These are phyloP conservation scores for Phialophora macrospora DNA, from an alignment of 2,329 filamentous ascomycete genomes.

Conservation along the genomic window DNA sequence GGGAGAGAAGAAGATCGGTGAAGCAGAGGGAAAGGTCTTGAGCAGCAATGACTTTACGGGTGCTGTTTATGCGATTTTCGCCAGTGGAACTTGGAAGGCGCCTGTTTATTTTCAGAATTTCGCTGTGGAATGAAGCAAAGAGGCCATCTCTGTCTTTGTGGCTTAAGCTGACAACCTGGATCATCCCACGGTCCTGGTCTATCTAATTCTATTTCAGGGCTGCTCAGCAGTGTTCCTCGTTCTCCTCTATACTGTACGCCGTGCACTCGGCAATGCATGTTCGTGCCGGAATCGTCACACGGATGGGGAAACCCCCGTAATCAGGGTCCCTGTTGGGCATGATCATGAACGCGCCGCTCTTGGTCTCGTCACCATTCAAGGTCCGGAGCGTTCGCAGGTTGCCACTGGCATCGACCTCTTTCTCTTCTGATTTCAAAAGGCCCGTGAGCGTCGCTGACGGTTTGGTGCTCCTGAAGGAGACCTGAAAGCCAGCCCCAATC, in stretches of 20 bases:
- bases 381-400: conserved; percentile 46
- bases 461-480: conserved; percentile 38
- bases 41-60: no score
- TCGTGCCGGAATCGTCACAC: conserved; percentile 58
- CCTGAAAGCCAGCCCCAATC: conserved; percentile 54
- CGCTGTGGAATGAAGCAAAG: no score
- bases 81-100: no score
- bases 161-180: no score
- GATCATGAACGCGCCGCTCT: conserved; percentile 55
- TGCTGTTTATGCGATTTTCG: no score
- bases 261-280: not conserved
- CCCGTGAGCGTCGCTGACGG: not conserved
- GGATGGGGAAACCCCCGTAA: conserved; percentile 62
- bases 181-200: no score
- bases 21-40: no score
- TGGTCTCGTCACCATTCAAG: conserved; percentile 55
- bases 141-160: no score
- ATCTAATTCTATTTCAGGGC: no score
- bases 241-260: not conserved
- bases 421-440: not conserved
- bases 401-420: conserved; percentile 36
- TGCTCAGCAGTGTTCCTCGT: not conserved
- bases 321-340: conserved; percentile 64
- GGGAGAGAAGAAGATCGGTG: no score
- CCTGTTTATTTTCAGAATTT: no score